Percentiles rank a stretch among this genome's conserved stretches.
Conservation (phyloP, 2,329 filamentous ascomycete genomes). For the Aspergillus sp. region DNA sequence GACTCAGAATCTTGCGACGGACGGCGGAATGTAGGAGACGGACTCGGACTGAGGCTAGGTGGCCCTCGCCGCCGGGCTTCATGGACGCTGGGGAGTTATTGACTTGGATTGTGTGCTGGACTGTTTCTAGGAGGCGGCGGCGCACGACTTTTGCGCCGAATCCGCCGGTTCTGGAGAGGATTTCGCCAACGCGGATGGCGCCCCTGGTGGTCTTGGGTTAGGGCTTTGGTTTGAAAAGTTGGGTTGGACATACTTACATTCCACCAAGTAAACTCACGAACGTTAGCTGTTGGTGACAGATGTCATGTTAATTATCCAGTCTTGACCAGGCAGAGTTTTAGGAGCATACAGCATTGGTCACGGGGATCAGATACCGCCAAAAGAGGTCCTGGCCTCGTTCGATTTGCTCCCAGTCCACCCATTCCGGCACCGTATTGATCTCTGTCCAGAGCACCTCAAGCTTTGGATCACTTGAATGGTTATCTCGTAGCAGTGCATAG, state of each 20-base stretch:
- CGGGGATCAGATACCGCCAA: conserved; percentile 70
- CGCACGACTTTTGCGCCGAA: conserved; percentile 67
- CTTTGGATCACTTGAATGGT: conserved; percentile 57
- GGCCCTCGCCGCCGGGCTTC: conserved; percentile 66
- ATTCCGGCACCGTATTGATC: conserved; percentile 65
- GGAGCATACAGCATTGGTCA: conserved; percentile 52
- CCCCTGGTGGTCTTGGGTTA: conserved; percentile 43
- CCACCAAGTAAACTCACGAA: conserved; percentile 29
- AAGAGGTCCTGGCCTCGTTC: conserved; percentile 71
- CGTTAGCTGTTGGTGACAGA: conserved; percentile 16
- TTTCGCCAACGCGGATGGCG: conserved; percentile 69
- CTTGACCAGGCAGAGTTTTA: background rate
- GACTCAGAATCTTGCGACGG: conserved; percentile 61
- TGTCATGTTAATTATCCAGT: background rate
- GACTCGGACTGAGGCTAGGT: conserved; percentile 64
- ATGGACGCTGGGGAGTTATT: conserved; percentile 64
- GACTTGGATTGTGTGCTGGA: conserved; percentile 72
- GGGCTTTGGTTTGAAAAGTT: background rate
- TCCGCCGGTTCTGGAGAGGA: conserved; percentile 69
- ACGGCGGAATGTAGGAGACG: conserved; percentile 68
- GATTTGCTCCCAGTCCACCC: conserved; percentile 77
- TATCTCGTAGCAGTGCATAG: conserved; percentile 61
- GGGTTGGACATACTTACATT: conserved; percentile 18
- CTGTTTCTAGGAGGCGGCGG: conserved; percentile 68
- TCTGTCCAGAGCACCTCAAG: conserved; percentile 64